A percentile compares a stretch with the other conserved stretches of the same genome.
Evolutionary conservation across 2,329 filamentous ascomycete species (phyloP).

Genomic region (Beauveria pseudobassiana): DNA sequence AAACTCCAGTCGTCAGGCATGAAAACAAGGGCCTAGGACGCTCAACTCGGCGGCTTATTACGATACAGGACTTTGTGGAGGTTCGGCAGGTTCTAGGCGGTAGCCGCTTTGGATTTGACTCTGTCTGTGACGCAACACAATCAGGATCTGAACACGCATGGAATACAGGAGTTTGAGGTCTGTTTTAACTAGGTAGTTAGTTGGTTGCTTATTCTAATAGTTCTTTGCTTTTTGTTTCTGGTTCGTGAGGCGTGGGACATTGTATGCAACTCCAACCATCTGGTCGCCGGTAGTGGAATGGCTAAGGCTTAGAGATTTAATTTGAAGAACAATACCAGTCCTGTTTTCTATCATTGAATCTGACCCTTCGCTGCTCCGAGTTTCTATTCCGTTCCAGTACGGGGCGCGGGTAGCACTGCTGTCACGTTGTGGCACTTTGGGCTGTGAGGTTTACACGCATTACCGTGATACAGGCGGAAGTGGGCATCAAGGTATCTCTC

Average conservation of each 20-base stretch:
- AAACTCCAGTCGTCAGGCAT: neutral
- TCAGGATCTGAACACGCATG: neutral
- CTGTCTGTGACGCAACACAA: neutral
- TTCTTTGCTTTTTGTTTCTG: neutral
- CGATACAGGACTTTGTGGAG: neutral
- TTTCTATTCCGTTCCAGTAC: too few species aligned
- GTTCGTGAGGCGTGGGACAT: neutral
- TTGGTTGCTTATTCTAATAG: constrained; percentile 3
- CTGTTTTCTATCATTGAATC: neutral
- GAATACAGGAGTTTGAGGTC: constrained; percentile 3
- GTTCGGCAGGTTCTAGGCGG: neutral
- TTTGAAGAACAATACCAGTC: constrained; percentile 7
- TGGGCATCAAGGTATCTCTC: neutral
- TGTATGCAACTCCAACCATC: neutral
- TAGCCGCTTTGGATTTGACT: constrained; percentile 1
- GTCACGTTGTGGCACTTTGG: neutral
- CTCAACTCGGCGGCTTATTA: neutral
- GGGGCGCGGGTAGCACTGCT: neutral
- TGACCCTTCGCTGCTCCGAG: neutral
- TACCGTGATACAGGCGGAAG: neutral
- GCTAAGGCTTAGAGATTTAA: constrained; percentile 2
- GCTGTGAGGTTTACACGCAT: neutral
- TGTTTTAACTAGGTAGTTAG: neutral
- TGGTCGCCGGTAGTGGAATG: neutral
- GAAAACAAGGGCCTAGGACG: neutral